Percentiles rank a stretch among this genome's conserved stretches.
phyloP scores from a whole-genome alignment of 331 rosid genomes.

The Rosa hybrid region DNA sequence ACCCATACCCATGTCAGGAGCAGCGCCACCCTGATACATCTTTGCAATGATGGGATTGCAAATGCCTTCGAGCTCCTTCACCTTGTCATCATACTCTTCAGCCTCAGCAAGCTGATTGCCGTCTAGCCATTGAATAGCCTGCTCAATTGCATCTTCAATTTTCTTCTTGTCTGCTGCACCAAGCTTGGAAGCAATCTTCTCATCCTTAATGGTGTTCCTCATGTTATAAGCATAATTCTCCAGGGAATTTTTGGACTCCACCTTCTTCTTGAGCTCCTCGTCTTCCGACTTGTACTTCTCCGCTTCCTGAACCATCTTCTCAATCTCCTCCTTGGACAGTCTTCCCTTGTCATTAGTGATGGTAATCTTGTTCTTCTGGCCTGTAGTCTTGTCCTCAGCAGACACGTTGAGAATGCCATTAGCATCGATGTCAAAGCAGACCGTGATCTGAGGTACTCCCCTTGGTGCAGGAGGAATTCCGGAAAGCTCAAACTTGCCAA shows the following conservation, averaged over 20 bases:
- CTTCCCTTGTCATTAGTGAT: conserved; percentile 10
- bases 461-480: conserved; percentile 8
- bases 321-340: neutral
- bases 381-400: conserved; percentile 6
- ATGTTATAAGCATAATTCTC: conserved; percentile 1
- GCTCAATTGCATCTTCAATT: neutral
- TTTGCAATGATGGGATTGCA: neutral
- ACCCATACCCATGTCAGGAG: conserved; percentile 10
- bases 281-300: conserved; percentile 1
- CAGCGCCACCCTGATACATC: conserved; percentile 13
- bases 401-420: conserved; percentile 1
- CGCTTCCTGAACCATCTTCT: neutral
- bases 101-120: neutral
- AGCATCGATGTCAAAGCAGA: conserved; percentile 1
- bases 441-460: conserved; percentile 9
- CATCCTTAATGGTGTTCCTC: neutral
- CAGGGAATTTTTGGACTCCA: neutral
- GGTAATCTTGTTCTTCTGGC: conserved; percentile 6
- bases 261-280: conserved; percentile 2
- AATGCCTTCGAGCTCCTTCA: neutral
- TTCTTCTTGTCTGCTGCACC: neutral
- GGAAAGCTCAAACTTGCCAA: neutral
- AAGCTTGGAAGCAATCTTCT: neutral
- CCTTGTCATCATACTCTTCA: neutral
- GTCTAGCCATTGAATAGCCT: neutral